Conservation (phyloP, 495 filamentous ascomycete genomes). For the Filosporella fistucella region DNA sequence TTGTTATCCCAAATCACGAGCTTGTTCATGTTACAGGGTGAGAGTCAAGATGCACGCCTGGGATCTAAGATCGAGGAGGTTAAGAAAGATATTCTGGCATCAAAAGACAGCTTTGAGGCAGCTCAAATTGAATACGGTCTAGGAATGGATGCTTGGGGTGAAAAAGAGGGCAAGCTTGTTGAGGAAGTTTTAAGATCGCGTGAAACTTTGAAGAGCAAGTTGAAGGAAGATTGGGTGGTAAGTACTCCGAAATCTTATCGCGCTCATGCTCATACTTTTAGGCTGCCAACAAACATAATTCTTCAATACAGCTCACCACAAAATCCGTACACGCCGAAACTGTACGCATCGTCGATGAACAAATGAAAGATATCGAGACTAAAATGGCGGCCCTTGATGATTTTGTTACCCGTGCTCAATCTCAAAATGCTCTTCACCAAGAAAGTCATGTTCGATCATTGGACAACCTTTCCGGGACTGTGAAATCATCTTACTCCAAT, state of each 20-base stretch:
- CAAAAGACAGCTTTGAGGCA: conserved; percentile 57
- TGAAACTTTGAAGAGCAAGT: conserved; percentile 70
- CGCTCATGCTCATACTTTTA: conserved; percentile 34
- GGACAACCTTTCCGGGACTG: conserved; percentile 51
- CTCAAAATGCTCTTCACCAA: conserved; percentile 74
- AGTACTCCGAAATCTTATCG: neutral
- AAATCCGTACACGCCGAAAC: conserved; percentile 90
- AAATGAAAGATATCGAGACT: conserved; percentile 76
- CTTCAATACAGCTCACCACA: conserved; percentile 72
- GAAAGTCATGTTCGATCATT: conserved; percentile 59
- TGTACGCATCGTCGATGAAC: conserved; percentile 81
- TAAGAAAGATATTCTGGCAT: conserved; percentile 55
- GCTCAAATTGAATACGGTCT: conserved; percentile 59
- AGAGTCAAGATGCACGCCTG: conserved; percentile 69
- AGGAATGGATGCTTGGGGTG: conserved; percentile 72
- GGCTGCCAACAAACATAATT: conserved; percentile 74
- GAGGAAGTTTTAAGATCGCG: conserved; percentile 65
- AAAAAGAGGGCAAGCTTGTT: conserved; percentile 62
- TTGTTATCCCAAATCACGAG: conserved; percentile 71
- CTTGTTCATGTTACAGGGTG: conserved; percentile 68
- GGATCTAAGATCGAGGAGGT: conserved; percentile 55
- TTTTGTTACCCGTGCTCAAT: conserved; percentile 79
- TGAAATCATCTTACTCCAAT: conserved; percentile 64
- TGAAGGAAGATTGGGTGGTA: conserved; percentile 76
- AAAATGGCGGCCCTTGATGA: conserved; percentile 89